phyloP scores from a whole-genome alignment of 2,329 filamentous ascomycete genomes.

The Tolypocladium cylindrosporum region DNA sequence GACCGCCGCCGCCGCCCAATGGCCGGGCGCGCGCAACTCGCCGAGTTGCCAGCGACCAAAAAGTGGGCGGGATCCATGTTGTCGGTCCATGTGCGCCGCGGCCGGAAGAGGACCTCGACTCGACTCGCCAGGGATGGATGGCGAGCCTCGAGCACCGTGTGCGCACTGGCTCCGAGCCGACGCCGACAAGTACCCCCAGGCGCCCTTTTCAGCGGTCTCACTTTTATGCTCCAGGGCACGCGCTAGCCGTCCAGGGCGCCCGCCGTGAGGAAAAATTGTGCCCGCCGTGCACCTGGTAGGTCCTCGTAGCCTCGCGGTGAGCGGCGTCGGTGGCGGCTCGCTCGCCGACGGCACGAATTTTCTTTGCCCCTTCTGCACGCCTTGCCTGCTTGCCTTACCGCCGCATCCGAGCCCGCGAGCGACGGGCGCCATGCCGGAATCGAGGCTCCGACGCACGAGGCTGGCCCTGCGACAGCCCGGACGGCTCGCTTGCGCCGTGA shows the following conservation, averaged over 20 bases:
- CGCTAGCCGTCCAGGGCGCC: background rate
- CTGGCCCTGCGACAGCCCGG: too few relatives aligned
- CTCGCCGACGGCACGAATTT: background rate
- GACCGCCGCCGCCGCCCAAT: background rate
- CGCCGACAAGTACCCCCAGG: slow-evolving; percentile 1
- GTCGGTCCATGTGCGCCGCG: background rate
- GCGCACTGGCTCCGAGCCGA: slow-evolving; percentile 4
- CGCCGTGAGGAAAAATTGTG: background rate
- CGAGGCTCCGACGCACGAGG: background rate
- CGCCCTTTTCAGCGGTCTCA: slow-evolving; percentile 1
- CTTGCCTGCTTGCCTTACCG: background rate
- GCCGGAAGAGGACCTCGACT: background rate
- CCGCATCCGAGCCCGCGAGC: background rate
- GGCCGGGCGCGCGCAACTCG: background rate
- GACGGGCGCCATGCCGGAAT: background rate
- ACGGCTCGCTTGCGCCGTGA: background rate
- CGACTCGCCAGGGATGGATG: background rate
- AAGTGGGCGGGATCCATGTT: background rate
- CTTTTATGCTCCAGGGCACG: background rate
- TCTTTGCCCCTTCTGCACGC: background rate
- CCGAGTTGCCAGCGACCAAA: background rate
- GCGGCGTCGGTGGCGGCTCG: background rate
- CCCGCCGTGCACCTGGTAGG: background rate
- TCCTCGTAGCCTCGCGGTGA: background rate
- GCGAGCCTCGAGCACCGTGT: slow-evolving; percentile 4